A percentile compares a stretch with the other conserved stretches of the same genome.
Evolutionary conservation across 2,329 filamentous ascomycete species (phyloP).

Genomic region (Elsinoe australis): DNA sequence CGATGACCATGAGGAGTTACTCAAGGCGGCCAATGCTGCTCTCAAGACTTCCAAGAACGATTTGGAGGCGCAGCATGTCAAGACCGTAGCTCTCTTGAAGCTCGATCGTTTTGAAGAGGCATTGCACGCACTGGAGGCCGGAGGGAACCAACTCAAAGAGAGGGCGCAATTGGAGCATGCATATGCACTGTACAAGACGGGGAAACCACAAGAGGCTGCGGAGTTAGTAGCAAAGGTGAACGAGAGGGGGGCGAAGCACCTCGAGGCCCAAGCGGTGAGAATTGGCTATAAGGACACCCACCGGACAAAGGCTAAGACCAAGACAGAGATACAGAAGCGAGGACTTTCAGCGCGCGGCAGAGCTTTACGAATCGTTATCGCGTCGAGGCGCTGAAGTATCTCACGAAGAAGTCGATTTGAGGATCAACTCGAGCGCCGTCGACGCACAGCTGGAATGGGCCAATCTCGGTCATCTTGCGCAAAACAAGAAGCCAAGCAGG

Average conservation of each 20-base stretch:
- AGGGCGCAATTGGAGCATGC: slow-evolving; percentile 61
- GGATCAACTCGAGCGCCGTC: slow-evolving; percentile 66
- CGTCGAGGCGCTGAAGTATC: slow-evolving; percentile 38
- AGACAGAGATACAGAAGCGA: slow-evolving; percentile 61
- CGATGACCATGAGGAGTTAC: slow-evolving; percentile 66
- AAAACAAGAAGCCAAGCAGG: slow-evolving; percentile 46
- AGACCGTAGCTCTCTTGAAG: slow-evolving; percentile 67
- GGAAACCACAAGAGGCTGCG: slow-evolving; percentile 58
- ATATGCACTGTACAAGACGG: slow-evolving; percentile 78
- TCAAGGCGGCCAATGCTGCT: slow-evolving; percentile 53
- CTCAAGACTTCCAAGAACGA: slow-evolving; percentile 54
- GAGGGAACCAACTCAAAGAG: slow-evolving; percentile 53
- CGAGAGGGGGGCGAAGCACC: slow-evolving; percentile 48
- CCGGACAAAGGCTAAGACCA: neutral
- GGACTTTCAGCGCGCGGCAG: slow-evolving; percentile 59
- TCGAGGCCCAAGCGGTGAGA: slow-evolving; percentile 54
- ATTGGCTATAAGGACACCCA: neutral
- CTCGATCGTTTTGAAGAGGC: slow-evolving; percentile 77
- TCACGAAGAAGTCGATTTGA: slow-evolving; percentile 65
- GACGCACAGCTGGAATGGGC: slow-evolving; percentile 67
- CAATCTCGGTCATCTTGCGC: slow-evolving; percentile 46
- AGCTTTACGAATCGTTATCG: slow-evolving; percentile 55
- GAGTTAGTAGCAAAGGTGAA: slow-evolving; percentile 38
- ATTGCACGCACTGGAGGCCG: slow-evolving; percentile 58
- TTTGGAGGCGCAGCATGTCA: slow-evolving; percentile 57